Evolutionary conservation across 2,329 filamentous ascomycete species (phyloP).

Genomic region (Phialocephala subalpina): DNA sequence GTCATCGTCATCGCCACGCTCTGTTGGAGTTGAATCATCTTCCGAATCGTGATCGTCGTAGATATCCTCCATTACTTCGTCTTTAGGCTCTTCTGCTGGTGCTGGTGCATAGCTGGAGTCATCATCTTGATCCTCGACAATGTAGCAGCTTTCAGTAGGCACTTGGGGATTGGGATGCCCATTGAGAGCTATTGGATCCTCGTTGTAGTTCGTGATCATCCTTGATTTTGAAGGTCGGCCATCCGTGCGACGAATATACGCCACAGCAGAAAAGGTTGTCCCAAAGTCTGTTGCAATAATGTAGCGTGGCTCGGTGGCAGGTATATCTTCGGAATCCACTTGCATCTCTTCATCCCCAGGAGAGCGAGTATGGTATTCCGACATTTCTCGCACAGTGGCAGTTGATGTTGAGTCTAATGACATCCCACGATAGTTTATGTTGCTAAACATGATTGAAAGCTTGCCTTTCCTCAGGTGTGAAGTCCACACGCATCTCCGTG

Average conservation of each 20-base stretch:
- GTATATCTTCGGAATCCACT: neutral
- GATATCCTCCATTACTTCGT: neutral
- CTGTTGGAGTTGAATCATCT: neutral
- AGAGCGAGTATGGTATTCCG: neutral
- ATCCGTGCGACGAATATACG: constrained; percentile 2
- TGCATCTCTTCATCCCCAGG: neutral
- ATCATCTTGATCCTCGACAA: neutral
- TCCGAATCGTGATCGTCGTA: neutral
- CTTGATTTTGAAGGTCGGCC: neutral
- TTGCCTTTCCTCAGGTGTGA: too few species aligned
- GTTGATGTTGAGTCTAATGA: neutral
- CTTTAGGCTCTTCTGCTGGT: neutral
- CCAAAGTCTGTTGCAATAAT: constrained; percentile 19
- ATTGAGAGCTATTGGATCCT: neutral
- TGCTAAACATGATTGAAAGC: neutral
- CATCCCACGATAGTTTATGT: neutral
- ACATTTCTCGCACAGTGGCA: neutral
- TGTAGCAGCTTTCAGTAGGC: neutral
- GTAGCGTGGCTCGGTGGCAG: neutral
- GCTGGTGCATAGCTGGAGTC: neutral
- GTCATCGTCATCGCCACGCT: neutral
- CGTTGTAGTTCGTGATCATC: neutral
- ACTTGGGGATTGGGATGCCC: neutral
- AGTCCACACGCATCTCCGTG: too few species aligned
- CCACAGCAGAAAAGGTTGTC: constrained; percentile 21